Conservation (phyloP, 106 monocot species). For the Dendrobium nobile region DNA sequence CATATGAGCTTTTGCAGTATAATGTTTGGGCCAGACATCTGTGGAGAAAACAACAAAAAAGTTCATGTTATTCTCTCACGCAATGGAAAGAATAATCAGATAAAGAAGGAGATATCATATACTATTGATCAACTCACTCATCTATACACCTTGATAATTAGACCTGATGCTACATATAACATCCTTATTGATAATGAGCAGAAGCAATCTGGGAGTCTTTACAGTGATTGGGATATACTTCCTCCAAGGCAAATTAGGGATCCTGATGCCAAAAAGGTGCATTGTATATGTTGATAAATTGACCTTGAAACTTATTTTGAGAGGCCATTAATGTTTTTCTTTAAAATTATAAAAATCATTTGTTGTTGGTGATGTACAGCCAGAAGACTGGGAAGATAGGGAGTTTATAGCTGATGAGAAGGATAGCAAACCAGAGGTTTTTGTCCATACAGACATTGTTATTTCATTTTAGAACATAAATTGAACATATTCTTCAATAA, state of each 20-base stretch:
- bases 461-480: neutral
- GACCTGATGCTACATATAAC: slow-evolving; percentile 46
- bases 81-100: slow-evolving; percentile 41
- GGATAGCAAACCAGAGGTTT: slow-evolving; percentile 67
- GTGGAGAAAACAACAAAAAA: slow-evolving; percentile 39
- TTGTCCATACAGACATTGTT: neutral
- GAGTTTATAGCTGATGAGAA: slow-evolving; percentile 61
- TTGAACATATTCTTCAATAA: too few species aligned
- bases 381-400: slow-evolving; percentile 73
- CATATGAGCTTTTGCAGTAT: slow-evolving; percentile 21
- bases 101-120: slow-evolving; percentile 49
- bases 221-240: slow-evolving; percentile 42
- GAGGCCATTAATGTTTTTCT: neutral
- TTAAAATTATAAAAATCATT: neutral
- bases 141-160: slow-evolving; percentile 48
- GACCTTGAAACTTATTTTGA: neutral
- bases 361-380: slow-evolving; percentile 17
- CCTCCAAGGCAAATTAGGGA: slow-evolving; percentile 65
- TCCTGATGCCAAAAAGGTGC: slow-evolving; percentile 67
- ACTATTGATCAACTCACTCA: slow-evolving; percentile 52
- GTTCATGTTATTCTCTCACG: slow-evolving; percentile 49
- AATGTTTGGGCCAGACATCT: slow-evolving; percentile 56
- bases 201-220: slow-evolving; percentile 50
- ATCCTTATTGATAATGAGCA: slow-evolving; percentile 50
- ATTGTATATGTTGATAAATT: neutral